These are phyloP conservation scores for Turritis glabra DNA, from an alignment of 345 rosid genomes.

Conservation along the genomic window DNA sequence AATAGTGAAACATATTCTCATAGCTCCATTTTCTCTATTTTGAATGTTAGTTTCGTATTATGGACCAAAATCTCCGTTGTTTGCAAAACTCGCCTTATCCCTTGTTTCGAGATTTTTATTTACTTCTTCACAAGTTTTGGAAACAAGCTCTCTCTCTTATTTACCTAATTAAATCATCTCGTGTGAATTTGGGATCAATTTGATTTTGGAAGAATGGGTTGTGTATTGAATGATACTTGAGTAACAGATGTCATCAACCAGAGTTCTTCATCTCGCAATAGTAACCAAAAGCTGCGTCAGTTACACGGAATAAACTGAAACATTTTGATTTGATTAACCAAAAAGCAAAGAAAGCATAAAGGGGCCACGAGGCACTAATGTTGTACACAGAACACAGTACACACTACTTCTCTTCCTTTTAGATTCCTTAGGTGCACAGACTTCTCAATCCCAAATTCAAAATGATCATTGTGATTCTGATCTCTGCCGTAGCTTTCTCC, in stretches of 20 bases:
- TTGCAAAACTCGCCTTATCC: constrained; percentile 22
- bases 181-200: background rate
- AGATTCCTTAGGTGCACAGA: constrained; percentile 13
- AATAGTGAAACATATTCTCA: background rate
- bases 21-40: background rate
- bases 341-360: background rate
- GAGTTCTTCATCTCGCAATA: no score
- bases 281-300: no score
- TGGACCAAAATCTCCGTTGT: background rate
- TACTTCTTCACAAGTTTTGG: constrained; percentile 8
- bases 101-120: constrained; percentile 8
- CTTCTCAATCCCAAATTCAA: background rate
- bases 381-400: background rate
- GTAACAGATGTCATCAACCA: background rate
- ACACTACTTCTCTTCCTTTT: background rate
- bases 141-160: background rate
- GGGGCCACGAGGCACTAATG: constrained; percentile 25
- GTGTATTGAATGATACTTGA: background rate
- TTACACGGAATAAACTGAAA: no score
- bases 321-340: background rate
- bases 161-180: background rate
- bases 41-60: constrained; percentile 19
- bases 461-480: background rate
- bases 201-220: background rate
- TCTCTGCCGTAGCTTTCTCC: background rate